A percentile compares a stretch with the other conserved stretches of the same genome.
These are phyloP conservation scores for Tripterygium wilfordii DNA, from an alignment of 177 flowering plant species.

Conservation along the genomic window DNA sequence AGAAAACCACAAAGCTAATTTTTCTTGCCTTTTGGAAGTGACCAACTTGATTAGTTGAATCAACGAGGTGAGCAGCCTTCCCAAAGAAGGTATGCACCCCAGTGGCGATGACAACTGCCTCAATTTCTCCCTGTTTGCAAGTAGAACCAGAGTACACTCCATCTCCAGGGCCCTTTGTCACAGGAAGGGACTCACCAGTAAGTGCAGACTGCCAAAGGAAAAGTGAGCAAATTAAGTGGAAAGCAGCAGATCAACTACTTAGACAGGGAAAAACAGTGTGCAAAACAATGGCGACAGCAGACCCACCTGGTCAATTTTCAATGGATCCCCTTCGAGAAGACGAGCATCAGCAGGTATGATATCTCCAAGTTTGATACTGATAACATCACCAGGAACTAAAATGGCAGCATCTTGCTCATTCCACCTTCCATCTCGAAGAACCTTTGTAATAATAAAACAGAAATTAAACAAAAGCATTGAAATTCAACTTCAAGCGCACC, in stretches of 20 bases:
- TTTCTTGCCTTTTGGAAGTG: constrained; percentile 83
- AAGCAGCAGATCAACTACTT: not conserved
- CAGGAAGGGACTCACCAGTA: constrained; percentile 97
- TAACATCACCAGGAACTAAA: constrained; percentile 83
- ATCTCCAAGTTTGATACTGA: constrained; percentile 87
- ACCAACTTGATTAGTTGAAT: constrained; percentile 89
- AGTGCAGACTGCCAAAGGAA: constrained; percentile 73
- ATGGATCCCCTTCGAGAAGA: constrained; percentile 79
- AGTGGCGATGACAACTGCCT: constrained; percentile 93
- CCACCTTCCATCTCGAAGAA: constrained; percentile 76
- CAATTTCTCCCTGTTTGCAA: constrained; percentile 95
- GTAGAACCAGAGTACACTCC: constrained; percentile 97
- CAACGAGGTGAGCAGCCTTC: constrained; percentile 98
- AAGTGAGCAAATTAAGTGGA: constrained; percentile 1
- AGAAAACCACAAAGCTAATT: too few species aligned
- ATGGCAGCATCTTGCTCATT: constrained; percentile 69
- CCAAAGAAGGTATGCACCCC: constrained; percentile 99
- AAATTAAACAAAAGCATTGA: not conserved
- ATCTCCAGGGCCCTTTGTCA: constrained; percentile 91
- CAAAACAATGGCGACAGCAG: not conserved
- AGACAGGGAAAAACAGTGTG: not conserved
- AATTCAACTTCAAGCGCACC: not conserved
- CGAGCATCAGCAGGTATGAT: constrained; percentile 92
- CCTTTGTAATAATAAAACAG: constrained; percentile 23
- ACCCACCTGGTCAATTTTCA: constrained; percentile 81